Conservation (phyloP, 1,284 basidiomycete genomes). For the Irpex sp. region DNA sequence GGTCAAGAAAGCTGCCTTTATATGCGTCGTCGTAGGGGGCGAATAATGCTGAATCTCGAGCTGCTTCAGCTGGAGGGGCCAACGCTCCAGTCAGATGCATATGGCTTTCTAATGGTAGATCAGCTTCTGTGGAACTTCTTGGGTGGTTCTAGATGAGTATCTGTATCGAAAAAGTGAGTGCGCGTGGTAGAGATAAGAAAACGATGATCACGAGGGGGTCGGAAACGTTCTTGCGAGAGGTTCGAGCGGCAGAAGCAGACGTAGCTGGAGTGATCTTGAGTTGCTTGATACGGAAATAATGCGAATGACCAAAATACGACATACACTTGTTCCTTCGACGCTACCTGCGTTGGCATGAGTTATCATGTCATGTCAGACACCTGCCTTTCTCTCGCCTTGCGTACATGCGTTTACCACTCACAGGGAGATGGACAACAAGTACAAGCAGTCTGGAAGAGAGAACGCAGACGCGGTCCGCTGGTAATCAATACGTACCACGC, state of each 20-base stretch:
- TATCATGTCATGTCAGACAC: not conserved
- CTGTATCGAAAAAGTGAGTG: not conserved
- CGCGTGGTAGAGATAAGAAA: not conserved
- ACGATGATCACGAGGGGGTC: not conserved
- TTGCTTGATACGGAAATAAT: not conserved
- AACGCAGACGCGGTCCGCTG: not conserved
- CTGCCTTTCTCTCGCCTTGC: no score
- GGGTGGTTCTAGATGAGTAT: not conserved
- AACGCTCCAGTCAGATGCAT: not conserved
- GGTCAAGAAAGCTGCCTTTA: not conserved
- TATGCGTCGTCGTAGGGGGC: not conserved
- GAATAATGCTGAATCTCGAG: not conserved
- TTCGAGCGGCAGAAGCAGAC: not conserved
- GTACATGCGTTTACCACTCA: no score
- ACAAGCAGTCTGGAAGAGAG: not conserved
- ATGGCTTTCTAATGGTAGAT: not conserved
- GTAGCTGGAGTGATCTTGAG: not conserved
- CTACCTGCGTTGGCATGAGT: no score
- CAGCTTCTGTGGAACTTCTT: not conserved
- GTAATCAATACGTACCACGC: not conserved
- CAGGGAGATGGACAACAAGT: no score
- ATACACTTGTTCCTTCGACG: not conserved
- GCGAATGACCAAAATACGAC: not conserved
- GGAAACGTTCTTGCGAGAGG: not conserved
- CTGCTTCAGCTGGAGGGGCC: not conserved